Evolutionary conservation across 768 basidiomycete genomes (phyloP), one percentile per base, ranked within the genome.

Genomic region (Boletellus emodensis): DNA sequence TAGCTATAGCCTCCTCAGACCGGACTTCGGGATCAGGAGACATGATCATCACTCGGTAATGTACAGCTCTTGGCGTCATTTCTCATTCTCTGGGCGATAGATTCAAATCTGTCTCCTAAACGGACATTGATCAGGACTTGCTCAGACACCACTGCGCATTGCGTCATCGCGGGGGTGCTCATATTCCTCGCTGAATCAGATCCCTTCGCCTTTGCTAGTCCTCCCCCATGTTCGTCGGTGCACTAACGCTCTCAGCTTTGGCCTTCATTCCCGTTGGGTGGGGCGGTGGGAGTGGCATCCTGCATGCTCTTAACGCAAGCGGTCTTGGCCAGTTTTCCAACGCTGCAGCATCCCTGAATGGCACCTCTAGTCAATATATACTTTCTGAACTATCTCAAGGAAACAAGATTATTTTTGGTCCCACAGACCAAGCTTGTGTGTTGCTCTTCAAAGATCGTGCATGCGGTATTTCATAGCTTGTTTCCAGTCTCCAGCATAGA

Each of bases 401-500:
- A 5, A 69, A 75, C 35, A 72, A 67, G 51, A 78, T 81, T 0
- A 53, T 86, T 13, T 85, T 86, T 59, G 80, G 78, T 0, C 83
- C 84, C 4, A 74, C 64, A 44, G 73, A 86, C 56, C 57, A 60
- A 2, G 84, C 86, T 5, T 74, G 82, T 83, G 48, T 53, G 75
- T 71, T n/a, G 8, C 28, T 32, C 15, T 44, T 11, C 8, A 9
- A 15, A 14, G 3, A 9, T 11, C 20, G 1, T 9, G 22, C n/a
- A 17, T 3, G 14, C 4, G 15, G 5, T 41, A 7, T 15, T 43
- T 38, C 55, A 58, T 28, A 65, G 13, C n/a, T 18, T 20, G 0
- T 36, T 30, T 30, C 8, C n/a, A 64, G 60, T 53, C 30, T 53
- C 46, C 15, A 2, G 13, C n/a, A 6, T 41, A 24, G 7, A 37